A percentile compares a stretch with the other conserved stretches of the same genome.
Evolutionary conservation across 306 rosid genomes (phyloP).

Genomic region (Fragaria iinumae): DNA sequence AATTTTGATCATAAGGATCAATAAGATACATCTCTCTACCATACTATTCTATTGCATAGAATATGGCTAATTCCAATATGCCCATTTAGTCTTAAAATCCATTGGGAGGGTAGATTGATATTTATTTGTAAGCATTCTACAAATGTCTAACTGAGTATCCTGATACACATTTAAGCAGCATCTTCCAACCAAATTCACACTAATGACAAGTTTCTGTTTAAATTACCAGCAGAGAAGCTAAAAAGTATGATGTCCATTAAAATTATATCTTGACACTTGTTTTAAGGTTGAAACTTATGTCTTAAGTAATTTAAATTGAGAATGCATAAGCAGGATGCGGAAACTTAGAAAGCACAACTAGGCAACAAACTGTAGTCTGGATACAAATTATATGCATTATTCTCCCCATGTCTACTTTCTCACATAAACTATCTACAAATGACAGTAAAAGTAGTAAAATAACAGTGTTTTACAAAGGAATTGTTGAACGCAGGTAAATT

Average conservation of each 20-base stretch:
- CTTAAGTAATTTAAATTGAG: not conserved
- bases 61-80: too few relatives aligned
- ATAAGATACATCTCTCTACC: not conserved
- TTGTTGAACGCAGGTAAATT: slow-evolving; percentile 26
- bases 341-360: not conserved
- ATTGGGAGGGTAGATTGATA: not conserved
- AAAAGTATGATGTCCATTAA: not conserved
- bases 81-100: not conserved
- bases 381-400: not conserved
- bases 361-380: not conserved
- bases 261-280: not conserved
- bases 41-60: not conserved
- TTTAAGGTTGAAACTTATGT: not conserved
- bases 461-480: slow-evolving; percentile 21
- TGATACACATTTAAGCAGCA: not conserved
- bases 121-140: not conserved
- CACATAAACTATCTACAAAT: not conserved
- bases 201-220: not conserved
- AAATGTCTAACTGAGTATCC: too few relatives aligned
- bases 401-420: not conserved
- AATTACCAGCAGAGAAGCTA: not conserved
- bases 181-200: not conserved
- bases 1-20: not conserved
- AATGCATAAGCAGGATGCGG: not conserved
- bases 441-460: slow-evolving; percentile 15